phyloP scores from a whole-genome alignment of 2,329 filamentous ascomycete species.

The Mollisia scopiformis region DNA sequence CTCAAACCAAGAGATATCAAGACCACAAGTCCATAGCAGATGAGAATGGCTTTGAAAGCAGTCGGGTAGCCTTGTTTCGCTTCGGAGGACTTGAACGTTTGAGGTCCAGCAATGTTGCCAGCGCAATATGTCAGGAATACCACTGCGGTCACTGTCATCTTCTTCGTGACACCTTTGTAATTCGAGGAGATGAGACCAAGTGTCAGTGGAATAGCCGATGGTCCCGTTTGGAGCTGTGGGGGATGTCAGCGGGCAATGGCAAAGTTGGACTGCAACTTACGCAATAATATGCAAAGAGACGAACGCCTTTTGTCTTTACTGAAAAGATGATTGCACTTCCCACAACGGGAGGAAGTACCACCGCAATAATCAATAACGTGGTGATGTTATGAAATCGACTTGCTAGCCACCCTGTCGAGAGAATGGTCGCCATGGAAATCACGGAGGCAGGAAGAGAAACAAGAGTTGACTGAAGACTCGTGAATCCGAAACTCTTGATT shows the following conservation, averaged over 20 bases:
- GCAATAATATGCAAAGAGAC: constrained; percentile 36
- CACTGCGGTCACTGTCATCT: constrained; percentile 35
- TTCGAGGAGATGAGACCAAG: constrained; percentile 36
- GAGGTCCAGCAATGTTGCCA: constrained; percentile 33
- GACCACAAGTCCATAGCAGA: constrained; percentile 28
- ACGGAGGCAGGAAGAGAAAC: constrained; percentile 26
- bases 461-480: constrained; percentile 37
- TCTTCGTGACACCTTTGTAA: constrained; percentile 36
- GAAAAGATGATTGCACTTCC: constrained; percentile 34
- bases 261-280: constrained; percentile 8
- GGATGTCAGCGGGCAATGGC: constrained; percentile 32
- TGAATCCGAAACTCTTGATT: constrained; percentile 41
- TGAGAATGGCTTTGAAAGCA: constrained; percentile 32
- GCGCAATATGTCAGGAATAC: constrained; percentile 25
- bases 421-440: constrained; percentile 25
- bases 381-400: constrained; percentile 37
- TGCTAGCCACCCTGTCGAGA: constrained; percentile 35
- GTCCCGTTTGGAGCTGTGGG: constrained; percentile 35
- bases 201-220: constrained; percentile 34
- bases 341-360: constrained; percentile 28
- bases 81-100: constrained; percentile 24
- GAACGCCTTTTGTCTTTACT: constrained; percentile 20
- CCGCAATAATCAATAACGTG: constrained; percentile 25
- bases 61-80: constrained; percentile 25
- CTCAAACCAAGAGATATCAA: constrained; percentile 25